Base-by-base conservation (phyloP, 1,284 basidiomycete genomes). In the Cryptococcus sp. region DNA sequence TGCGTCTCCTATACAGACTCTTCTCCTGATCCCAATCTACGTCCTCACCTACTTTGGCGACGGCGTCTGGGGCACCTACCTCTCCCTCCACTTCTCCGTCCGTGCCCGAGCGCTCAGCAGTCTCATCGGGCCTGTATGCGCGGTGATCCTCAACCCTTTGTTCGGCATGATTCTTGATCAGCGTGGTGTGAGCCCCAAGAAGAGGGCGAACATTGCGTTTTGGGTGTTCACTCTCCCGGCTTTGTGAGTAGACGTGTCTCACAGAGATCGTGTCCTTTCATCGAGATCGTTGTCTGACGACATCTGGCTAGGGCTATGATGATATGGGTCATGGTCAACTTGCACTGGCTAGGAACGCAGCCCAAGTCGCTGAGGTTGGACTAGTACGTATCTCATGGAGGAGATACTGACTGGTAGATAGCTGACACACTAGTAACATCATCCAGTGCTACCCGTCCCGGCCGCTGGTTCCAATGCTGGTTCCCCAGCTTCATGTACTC, bases 21-120 rank as follows among this genome's bases (percentile, higher is more conserved):
- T 52, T 48, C 36, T 52, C 12, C 20, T 58, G 23, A 49, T 61
- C 15, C 45, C 57, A 37, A 46, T 55, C 38, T 51, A 50, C 28
- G 39, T 58, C 53, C 49, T 52, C 40, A 51, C 53, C 13, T 62
- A 55, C 54, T 62, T 59, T 45, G 58, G 56, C 40, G 60, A 56
- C 13, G 60, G 56, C 15, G 47, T 49, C 15, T 49, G 42, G 37
- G 24, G 43, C 44, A 66, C 54, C 18, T 64, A 67, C 45, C 57
- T 66, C 36, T 50, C 62, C 12, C 40, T 53, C 8, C 51, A 56
- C 54, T 67, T 64, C 38, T 48, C 46, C 11, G 61, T 66, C 15
- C 61, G 64, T 39, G 59, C 62, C 8, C 52, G 65, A n/a, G 64
- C 61, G 11, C 50, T 66, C 4, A 59, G 61, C 20, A 46, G 49